Percentiles rank a stretch among this genome's conserved stretches.
Conservation (phyloP, 1,284 basidiomycete species). For the Moesziomyces parantarcticus region DNA sequence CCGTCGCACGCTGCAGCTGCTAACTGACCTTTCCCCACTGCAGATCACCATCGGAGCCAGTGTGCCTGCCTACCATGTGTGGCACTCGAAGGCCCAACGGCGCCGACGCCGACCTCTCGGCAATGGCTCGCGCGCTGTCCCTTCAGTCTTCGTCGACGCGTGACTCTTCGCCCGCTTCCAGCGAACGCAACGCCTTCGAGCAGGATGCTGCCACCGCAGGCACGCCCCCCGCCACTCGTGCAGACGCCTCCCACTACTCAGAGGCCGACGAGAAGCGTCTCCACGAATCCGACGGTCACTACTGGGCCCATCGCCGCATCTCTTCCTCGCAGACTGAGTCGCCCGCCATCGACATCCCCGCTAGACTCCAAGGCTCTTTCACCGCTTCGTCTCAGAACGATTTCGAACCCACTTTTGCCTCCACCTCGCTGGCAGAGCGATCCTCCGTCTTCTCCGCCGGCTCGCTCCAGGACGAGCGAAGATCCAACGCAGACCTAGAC, state of each 20-base stretch:
- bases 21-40: slow-evolving; percentile 1
- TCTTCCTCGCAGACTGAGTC: slow-evolving; percentile 31
- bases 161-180: slow-evolving; percentile 41
- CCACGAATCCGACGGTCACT: slow-evolving; percentile 54
- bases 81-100: slow-evolving; percentile 30
- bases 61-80: slow-evolving; percentile 13
- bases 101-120: slow-evolving; percentile 28
- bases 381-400: slow-evolving; percentile 38
- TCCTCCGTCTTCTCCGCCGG: slow-evolving; percentile 37
- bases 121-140: slow-evolving; percentile 20
- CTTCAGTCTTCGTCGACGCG: slow-evolving; percentile 23
- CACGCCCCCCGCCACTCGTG: slow-evolving; percentile 44
- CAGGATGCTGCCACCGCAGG: slow-evolving; percentile 17
- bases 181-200: slow-evolving; percentile 38
- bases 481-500: slow-evolving; percentile 44
- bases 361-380: slow-evolving; percentile 36
- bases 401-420: slow-evolving; percentile 38
- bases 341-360: slow-evolving; percentile 36
- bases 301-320: slow-evolving; percentile 50
- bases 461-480: slow-evolving; percentile 35
- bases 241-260: slow-evolving; percentile 50
- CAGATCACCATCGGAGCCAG: background rate
- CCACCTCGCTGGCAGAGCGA: slow-evolving; percentile 35
- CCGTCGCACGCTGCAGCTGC: background rate
- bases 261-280: slow-evolving; percentile 58